Evolutionary conservation across 2,329 filamentous ascomycete species (phyloP).

Genomic region (Thermomyces lanuginosus): DNA sequence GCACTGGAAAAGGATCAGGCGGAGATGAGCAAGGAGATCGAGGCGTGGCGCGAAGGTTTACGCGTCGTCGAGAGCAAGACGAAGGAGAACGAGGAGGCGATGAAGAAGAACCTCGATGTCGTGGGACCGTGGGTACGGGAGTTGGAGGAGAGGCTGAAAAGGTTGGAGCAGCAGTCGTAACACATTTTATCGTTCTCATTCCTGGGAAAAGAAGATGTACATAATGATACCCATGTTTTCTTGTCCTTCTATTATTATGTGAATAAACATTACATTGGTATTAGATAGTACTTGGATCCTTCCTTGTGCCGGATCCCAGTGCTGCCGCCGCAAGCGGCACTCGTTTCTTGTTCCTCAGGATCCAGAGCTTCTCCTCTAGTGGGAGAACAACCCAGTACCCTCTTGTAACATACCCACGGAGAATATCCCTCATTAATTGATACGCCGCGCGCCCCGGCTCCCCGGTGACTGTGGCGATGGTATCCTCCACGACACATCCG

Average conservation of each 20-base stretch:
- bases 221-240: constrained; percentile 3
- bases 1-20: constrained; percentile 63
- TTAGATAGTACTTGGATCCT: too few species aligned
- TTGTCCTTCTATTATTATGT: too few species aligned
- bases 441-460: constrained; percentile 15
- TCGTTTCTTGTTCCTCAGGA: constrained; percentile 35
- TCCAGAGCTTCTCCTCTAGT: constrained; percentile 38
- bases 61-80: constrained; percentile 64
- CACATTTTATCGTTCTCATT: neutral
- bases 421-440: constrained; percentile 11
- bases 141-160: constrained; percentile 59
- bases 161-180: constrained; percentile 28
- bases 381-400: constrained; percentile 41
- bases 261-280: too few species aligned
- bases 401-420: constrained; percentile 19
- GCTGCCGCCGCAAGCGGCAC: too few species aligned
- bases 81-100: constrained; percentile 48
- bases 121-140: constrained; percentile 81
- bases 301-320: too few species aligned
- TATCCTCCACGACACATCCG: constrained; percentile 39
- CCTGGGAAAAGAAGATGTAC: too few species aligned
- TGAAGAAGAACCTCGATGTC: constrained; percentile 66
- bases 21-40: constrained; percentile 69
- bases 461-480: constrained; percentile 32
- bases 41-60: constrained; percentile 69